Conservation (phyloP, 768 basidiomycete species). For the Phaeolepiota aurea region DNA sequence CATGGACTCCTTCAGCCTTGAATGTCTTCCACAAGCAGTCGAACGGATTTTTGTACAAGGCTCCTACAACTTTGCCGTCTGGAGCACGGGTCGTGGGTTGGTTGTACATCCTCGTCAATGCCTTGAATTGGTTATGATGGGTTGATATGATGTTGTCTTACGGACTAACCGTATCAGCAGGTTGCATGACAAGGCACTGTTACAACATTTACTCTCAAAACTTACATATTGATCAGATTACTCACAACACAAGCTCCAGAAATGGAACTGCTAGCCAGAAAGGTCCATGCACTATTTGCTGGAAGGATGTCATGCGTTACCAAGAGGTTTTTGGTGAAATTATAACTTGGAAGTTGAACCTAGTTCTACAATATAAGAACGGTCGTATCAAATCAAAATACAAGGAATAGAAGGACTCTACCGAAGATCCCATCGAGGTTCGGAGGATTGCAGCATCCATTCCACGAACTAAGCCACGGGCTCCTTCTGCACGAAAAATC, state of each 20-base stretch:
- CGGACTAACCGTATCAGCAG: conserved; percentile 67
- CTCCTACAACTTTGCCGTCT: conserved; percentile 64
- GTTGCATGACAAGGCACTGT: conserved; percentile 90
- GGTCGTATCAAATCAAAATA: background rate
- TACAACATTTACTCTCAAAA: conserved; percentile 7
- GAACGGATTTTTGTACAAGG: conserved; percentile 84
- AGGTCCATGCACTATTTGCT: conserved; percentile 79
- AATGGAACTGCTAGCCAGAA: conserved; percentile 78
- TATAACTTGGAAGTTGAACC: conserved; percentile 95
- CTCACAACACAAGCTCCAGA: conserved; percentile 61
- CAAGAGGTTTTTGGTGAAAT: conserved; percentile 81
- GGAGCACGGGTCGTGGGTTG: conserved; percentile 74
- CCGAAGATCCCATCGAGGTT: conserved; percentile 92
- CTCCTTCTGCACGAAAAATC: conserved; percentile 71
- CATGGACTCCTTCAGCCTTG: conserved; percentile 78
- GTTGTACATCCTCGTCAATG: conserved; percentile 93
- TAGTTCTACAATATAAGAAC: conserved; percentile 17
- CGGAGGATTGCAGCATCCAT: conserved; percentile 90
- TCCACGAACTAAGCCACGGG: conserved; percentile 78
- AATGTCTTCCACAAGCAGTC: conserved; percentile 97
- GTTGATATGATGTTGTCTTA: conserved; percentile 3
- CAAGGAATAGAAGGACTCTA: conserved; percentile 3
- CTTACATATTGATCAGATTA: background rate
- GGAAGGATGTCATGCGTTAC: conserved; percentile 59
- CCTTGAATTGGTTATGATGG: too few species aligned